Conservation (phyloP, 2,329 filamentous ascomycete genomes). For the Paramyrothecium sp. region DNA sequence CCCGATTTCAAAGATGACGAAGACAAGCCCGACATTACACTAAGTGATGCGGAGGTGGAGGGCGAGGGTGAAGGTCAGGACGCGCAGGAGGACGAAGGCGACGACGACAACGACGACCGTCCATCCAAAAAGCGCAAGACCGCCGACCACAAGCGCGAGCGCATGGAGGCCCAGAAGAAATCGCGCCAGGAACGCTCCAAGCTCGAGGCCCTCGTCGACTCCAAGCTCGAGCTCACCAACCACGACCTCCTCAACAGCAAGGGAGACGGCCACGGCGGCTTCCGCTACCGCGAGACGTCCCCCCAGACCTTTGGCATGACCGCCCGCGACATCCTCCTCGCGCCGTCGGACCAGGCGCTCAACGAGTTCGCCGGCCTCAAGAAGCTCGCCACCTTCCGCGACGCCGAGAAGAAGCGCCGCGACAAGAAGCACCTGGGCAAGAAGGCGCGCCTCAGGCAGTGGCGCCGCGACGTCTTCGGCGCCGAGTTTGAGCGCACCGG, state of each 20-base stretch:
- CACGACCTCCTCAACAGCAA: conserved; percentile 55
- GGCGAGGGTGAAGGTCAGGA: conserved; percentile 32
- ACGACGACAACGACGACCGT: conserved; percentile 40
- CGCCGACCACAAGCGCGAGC: conserved; percentile 59
- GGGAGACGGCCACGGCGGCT: conserved; percentile 37
- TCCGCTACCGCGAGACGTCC: conserved; percentile 94
- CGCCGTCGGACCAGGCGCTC: conserved; percentile 79
- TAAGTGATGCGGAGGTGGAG: conserved; percentile 46
- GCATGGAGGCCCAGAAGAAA: conserved; percentile 61
- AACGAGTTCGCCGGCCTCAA: conserved; percentile 93
- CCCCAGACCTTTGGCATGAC: conserved; percentile 89
- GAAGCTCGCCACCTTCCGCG: conserved; percentile 88
- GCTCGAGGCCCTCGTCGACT: conserved; percentile 83
- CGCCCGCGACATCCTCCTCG: conserved; percentile 82
- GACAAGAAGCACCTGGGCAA: conserved; percentile 89
- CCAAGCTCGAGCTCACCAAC: conserved; percentile 72
- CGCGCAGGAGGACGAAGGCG: conserved; percentile 32
- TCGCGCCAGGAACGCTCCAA: conserved; percentile 79
- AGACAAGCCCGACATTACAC: conserved; percentile 47
- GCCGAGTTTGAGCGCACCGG: conserved; percentile 54
- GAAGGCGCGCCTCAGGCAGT: conserved; percentile 86
- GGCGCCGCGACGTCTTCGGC: conserved; percentile 68
- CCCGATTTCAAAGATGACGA: conserved; percentile 78
- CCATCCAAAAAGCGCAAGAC: conserved; percentile 60
- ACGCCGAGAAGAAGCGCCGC: conserved; percentile 82